phyloP scores from a whole-genome alignment of 495 filamentous ascomycete genomes.

The Parachaetomium inaequale region DNA sequence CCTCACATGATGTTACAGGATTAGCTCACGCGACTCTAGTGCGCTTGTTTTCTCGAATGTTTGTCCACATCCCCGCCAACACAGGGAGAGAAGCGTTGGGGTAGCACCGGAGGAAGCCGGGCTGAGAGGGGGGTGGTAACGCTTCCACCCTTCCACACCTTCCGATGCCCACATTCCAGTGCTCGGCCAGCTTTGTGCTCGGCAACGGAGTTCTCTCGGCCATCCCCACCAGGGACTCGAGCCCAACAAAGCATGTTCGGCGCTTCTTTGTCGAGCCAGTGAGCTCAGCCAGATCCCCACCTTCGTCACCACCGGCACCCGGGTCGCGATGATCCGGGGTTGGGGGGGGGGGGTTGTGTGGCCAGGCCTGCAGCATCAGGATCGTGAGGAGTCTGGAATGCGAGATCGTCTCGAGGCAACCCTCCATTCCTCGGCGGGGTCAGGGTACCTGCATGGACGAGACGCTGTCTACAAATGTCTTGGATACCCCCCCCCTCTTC shows the following conservation, averaged over 20 bases:
- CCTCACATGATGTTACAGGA: conserved; percentile 7
- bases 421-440: conserved; percentile 21
- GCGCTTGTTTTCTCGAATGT: conserved; percentile 1
- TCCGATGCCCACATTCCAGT: conserved; percentile 5
- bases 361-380: background rate
- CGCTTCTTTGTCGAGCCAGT: conserved; percentile 12
- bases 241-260: conserved; percentile 10
- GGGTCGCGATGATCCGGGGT: background rate
- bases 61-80: conserved; percentile 1
- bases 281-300: background rate
- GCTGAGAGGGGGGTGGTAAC: background rate
- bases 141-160: background rate
- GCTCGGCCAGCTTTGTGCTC: conserved; percentile 2
- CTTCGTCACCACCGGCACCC: background rate
- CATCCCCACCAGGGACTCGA: background rate
- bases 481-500: conserved; percentile 14
- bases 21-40: background rate
- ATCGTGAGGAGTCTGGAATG: conserved; percentile 25
- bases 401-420: conserved; percentile 12
- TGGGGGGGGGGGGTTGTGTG: background rate
- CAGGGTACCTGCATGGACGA: conserved; percentile 17
- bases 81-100: background rate
- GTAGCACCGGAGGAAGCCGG: conserved; percentile 5
- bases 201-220: background rate
- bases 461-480: conserved; percentile 32